Evolutionary conservation across 108 stramenopile species (phyloP).

Genomic region (Fistulifera solaris): DNA sequence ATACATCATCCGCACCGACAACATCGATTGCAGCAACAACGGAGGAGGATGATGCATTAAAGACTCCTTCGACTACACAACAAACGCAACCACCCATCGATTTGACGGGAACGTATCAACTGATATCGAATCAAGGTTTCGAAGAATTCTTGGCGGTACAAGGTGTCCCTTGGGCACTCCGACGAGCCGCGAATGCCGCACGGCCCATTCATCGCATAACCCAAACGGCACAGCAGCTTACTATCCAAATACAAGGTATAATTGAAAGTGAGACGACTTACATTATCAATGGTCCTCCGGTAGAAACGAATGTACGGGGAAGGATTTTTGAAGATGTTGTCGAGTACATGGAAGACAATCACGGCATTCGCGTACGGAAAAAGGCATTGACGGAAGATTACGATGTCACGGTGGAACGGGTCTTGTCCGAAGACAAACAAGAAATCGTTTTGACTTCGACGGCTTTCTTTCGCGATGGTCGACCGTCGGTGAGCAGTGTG

Average conservation of each 20-base stretch:
- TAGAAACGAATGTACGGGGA: constrained; percentile 27
- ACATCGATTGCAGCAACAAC: neutral
- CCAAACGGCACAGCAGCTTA: constrained; percentile 22
- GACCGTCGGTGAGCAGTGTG: constrained; percentile 14
- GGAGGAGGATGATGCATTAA: neutral
- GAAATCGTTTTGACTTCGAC: constrained; percentile 16
- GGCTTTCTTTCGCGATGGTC: constrained; percentile 20
- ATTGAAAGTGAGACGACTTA: constrained; percentile 44
- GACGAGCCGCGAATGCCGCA: constrained; percentile 35
- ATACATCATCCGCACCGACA: neutral
- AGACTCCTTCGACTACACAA: too few relatives aligned
- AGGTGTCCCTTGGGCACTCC: constrained; percentile 45
- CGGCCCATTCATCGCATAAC: constrained; percentile 38
- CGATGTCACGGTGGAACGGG: constrained; percentile 20
- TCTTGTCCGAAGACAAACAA: constrained; percentile 21
- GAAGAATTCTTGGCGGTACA: constrained; percentile 40
- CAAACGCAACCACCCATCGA: constrained; percentile 22
- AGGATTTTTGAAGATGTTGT: constrained; percentile 37
- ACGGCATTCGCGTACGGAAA: constrained; percentile 33
- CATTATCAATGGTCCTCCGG: constrained; percentile 35
- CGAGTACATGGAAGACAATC: constrained; percentile 18
- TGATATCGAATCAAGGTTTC: constrained; percentile 37
- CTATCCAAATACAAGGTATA: constrained; percentile 42
- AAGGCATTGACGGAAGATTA: constrained; percentile 33
- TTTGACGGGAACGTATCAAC: constrained; percentile 38